Percentiles rank a stretch among this genome's conserved stretches.
These are phyloP conservation scores for Paratinospora sagittata DNA, from an alignment of 164 flowering plant species.

Conservation along the genomic window DNA sequence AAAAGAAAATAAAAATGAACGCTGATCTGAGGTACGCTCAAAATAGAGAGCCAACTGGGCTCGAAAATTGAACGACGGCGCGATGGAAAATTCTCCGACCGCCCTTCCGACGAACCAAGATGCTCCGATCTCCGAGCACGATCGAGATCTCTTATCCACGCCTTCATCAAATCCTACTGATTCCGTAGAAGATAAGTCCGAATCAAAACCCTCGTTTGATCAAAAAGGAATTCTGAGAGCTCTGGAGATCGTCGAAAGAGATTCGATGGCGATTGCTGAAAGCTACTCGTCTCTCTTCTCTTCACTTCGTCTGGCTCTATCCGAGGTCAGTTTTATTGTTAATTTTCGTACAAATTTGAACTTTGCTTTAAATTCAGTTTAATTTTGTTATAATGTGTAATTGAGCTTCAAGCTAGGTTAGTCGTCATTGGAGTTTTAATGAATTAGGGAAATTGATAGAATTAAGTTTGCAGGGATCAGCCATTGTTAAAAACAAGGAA, in stretches of 20 bases:
- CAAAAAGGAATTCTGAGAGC: slow-evolving; percentile 51
- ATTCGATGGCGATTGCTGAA: slow-evolving; percentile 79
- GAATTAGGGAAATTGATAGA: neutral
- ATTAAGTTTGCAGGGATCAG: too few species aligned
- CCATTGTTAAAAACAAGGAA: too few species aligned
- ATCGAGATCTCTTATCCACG: neutral
- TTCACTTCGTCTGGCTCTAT: slow-evolving; percentile 79
- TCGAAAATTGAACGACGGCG: too few species aligned
- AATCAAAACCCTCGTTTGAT: slow-evolving; percentile 23
- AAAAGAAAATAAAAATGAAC: too few species aligned
- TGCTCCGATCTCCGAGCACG: neutral
- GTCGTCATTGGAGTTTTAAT: neutral
- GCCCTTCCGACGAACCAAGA: slow-evolving; percentile 3
- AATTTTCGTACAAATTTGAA: neutral
- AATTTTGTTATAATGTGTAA: neutral
- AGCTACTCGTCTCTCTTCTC: slow-evolving; percentile 84
- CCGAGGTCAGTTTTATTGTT: slow-evolving; percentile 42
- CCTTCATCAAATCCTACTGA: slow-evolving; percentile 9
- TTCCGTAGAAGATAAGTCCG: slow-evolving; percentile 8
- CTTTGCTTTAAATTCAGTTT: neutral
- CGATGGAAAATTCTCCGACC: neutral
- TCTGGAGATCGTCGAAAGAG: slow-evolving; percentile 73
- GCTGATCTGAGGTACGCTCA: too few species aligned
- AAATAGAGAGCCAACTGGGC: too few species aligned
- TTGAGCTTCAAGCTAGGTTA: neutral